These are phyloP conservation scores for Mycocentrospora acerina DNA, from an alignment of 2,329 filamentous ascomycete genomes.

Conservation along the genomic window DNA sequence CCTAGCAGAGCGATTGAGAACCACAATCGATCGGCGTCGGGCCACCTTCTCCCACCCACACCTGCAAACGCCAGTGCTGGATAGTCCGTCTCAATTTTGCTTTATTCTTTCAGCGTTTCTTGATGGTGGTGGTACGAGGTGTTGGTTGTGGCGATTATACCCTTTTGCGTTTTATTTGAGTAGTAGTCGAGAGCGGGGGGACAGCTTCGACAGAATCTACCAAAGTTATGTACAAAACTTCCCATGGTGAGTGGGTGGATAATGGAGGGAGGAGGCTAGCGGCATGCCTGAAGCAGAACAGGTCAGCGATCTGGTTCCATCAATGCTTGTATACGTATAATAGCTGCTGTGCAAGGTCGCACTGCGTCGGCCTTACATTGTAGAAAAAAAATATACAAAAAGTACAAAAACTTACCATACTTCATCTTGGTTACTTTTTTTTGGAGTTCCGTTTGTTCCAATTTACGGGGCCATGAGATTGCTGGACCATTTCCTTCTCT, in stretches of 20 bases:
- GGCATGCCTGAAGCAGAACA: slow-evolving; percentile 15
- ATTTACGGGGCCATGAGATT: too few relatives aligned
- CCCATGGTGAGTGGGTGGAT: slow-evolving; percentile 4
- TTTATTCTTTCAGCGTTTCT: slow-evolving; percentile 14
- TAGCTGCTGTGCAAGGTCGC: slow-evolving; percentile 9
- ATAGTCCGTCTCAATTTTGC: slow-evolving; percentile 1
- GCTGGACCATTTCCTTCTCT: too few relatives aligned
- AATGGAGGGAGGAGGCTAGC: not conserved
- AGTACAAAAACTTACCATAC: slow-evolving; percentile 23
- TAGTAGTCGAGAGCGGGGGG: slow-evolving; percentile 11
- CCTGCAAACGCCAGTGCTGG: slow-evolving; percentile 7
- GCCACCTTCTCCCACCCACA: slow-evolving; percentile 37
- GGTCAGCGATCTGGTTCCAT: slow-evolving; percentile 11
- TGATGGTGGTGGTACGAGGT: slow-evolving; percentile 19
- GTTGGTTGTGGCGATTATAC: slow-evolving; percentile 32
- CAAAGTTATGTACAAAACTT: slow-evolving; percentile 27
- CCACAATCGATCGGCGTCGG: slow-evolving; percentile 39
- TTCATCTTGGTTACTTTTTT: not conserved
- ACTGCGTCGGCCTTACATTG: not conserved
- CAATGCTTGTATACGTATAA: slow-evolving; percentile 14
- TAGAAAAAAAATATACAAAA: slow-evolving; percentile 15
- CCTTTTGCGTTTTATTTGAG: slow-evolving; percentile 32
- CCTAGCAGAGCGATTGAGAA: slow-evolving; percentile 34
- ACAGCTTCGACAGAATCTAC: slow-evolving; percentile 16
- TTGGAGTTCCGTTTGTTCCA: not conserved